phyloP scores from a whole-genome alignment of 1,139 yeast genomes.

The Taphrina confusa region DNA sequence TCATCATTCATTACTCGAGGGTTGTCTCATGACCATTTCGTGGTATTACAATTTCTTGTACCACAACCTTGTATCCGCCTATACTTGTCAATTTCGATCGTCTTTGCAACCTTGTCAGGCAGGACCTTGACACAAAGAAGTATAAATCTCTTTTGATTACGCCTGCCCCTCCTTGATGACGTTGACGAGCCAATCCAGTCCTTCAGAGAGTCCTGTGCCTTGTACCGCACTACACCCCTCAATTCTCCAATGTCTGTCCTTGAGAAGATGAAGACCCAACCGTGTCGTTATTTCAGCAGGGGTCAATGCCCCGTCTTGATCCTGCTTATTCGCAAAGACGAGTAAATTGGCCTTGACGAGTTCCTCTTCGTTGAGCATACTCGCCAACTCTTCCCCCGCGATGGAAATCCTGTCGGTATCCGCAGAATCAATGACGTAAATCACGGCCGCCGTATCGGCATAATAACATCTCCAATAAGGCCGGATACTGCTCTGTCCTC shows the following conservation, averaged over 20 bases:
- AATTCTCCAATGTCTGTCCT: slow-evolving; percentile 97
- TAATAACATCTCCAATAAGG: slow-evolving; percentile 99
- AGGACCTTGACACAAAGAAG: too few species aligned
- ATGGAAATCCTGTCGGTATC: slow-evolving; percentile 90
- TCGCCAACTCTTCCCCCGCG: slow-evolving; percentile 82
- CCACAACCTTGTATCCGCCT: too few species aligned
- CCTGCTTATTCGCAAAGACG: slow-evolving; percentile 96
- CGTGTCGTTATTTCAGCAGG: slow-evolving; percentile 95
- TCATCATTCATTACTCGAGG: too few species aligned
- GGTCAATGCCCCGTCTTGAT: slow-evolving; percentile 90
- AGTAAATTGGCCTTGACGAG: slow-evolving; percentile 82
- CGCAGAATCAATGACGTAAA: slow-evolving; percentile 95
- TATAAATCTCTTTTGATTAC: not conserved
- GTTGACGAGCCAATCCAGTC: slow-evolving; percentile 91
- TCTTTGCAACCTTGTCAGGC: too few species aligned
- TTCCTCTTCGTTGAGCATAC: slow-evolving; percentile 93
- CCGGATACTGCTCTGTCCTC: slow-evolving; percentile 94
- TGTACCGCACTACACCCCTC: slow-evolving; percentile 94
- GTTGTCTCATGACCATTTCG: too few species aligned
- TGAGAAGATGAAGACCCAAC: slow-evolving; percentile 77
- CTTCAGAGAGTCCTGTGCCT: slow-evolving; percentile 80
- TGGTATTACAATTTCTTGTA: too few species aligned
- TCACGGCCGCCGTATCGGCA: slow-evolving; percentile 53
- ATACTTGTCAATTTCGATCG: too few species aligned
- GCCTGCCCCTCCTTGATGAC: slow-evolving; percentile 68